phyloP scores from a whole-genome alignment of 2,329 filamentous ascomycete species.

The Colletotrichum sp. region DNA sequence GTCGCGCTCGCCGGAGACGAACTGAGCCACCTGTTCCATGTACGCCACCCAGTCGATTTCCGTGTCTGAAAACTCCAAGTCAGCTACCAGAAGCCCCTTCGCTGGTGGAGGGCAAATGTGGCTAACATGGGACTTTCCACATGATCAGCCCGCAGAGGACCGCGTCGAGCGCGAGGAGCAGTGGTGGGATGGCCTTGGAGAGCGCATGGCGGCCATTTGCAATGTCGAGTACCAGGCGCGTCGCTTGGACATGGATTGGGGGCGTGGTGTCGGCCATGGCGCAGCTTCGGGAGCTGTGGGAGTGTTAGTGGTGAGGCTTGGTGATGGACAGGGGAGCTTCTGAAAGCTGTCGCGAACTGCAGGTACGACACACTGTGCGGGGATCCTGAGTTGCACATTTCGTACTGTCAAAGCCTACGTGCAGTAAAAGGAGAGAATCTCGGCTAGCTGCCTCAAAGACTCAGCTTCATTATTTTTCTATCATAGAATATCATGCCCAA shows the following conservation, averaged over 20 bases:
- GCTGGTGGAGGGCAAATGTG: background rate
- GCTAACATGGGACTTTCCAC: conserved; percentile 81
- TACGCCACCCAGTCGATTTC: conserved; percentile 98
- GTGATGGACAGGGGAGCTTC: conserved; percentile 12
- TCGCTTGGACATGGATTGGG: conserved; percentile 6
- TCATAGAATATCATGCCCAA: background rate
- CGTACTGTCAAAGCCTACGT: background rate
- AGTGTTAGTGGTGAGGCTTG: background rate
- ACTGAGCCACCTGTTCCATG: conserved; percentile 89
- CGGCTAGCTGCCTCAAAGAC: background rate
- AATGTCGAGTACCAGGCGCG: conserved; percentile 42
- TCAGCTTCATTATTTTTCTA: background rate
- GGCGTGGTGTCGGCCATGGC: conserved; percentile 19
- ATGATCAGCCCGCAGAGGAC: conserved; percentile 77
- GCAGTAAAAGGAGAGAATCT: background rate
- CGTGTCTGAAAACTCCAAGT: conserved; percentile 64
- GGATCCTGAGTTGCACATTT: background rate
- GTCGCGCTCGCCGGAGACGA: conserved; percentile 82
- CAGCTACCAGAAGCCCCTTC: background rate
- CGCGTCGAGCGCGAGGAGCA: conserved; percentile 73
- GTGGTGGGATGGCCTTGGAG: conserved; percentile 57
- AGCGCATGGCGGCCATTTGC: conserved; percentile 54
- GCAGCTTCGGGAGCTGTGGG: background rate
- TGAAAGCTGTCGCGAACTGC: conserved; percentile 18
- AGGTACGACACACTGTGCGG: conserved; percentile 5